Conservation (phyloP, 495 filamentous ascomycete species). For the Talaromyces proteolyticus region DNA sequence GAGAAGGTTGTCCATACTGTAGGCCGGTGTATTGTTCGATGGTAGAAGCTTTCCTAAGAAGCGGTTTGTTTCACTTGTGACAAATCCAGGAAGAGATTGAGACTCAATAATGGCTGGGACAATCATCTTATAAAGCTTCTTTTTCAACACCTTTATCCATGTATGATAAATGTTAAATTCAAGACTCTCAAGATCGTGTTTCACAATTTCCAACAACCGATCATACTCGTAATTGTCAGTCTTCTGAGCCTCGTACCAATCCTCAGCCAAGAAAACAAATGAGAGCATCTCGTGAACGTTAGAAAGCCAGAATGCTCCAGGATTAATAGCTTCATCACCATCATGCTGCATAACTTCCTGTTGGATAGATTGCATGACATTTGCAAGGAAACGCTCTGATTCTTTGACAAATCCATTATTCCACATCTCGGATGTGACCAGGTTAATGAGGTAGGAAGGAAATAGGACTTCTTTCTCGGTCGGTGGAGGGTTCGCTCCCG, state of each 20-base stretch:
- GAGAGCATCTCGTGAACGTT: conserved; percentile 99
- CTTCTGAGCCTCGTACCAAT: conserved; percentile 99
- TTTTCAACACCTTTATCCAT: conserved; percentile 99
- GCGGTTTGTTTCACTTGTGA: conserved; percentile 94
- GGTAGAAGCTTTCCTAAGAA: conserved; percentile 96
- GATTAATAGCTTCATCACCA: conserved; percentile 94
- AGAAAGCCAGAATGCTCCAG: conserved; percentile 97
- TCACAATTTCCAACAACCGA: conserved; percentile 94
- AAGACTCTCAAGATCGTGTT: conserved; percentile 95
- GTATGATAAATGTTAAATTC: conserved; percentile 99
- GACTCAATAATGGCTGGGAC: conserved; percentile 99
- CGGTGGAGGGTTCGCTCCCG: conserved; percentile 74
- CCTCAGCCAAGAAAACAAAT: conserved; percentile 97
- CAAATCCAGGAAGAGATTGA: conserved; percentile 95
- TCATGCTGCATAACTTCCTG: conserved; percentile 99
- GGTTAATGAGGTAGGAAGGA: conserved; percentile 97
- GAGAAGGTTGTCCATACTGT: conserved; percentile 98
- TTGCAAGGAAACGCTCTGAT: conserved; percentile 96
- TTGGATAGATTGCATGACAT: conserved; percentile 99
- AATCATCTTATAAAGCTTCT: conserved; percentile 98
- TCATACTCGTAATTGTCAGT: conserved; percentile 99
- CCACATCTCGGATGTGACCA: conserved; percentile 99
- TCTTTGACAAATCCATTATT: conserved; percentile 99
- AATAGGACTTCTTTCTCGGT: conserved; percentile 98
- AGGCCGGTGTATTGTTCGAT: conserved; percentile 80